Evolutionary conservation across 768 basidiomycete genomes (phyloP).

Genomic region (Boletus fagicola): DNA sequence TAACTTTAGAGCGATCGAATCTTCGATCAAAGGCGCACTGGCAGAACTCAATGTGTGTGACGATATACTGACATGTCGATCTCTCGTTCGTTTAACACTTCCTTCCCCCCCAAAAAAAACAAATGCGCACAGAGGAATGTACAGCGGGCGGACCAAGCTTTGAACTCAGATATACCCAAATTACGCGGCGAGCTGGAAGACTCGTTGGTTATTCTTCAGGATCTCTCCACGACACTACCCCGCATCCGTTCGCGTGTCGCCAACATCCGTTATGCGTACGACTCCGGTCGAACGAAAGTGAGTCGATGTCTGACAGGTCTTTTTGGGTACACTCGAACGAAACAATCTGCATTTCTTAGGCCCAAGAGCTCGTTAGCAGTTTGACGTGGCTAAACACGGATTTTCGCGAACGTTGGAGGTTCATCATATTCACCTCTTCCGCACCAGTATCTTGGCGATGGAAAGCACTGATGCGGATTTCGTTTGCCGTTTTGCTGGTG

Average conservation of each 20-base stretch:
- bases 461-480: slow-evolving; percentile 60
- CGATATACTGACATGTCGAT: neutral
- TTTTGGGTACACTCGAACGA: neutral
- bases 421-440: slow-evolving; percentile 68
- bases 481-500: slow-evolving; percentile 58
- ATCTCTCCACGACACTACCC: slow-evolving; percentile 60
- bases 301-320: slow-evolving; percentile 5
- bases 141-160: slow-evolving; percentile 56
- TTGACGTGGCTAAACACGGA: slow-evolving; percentile 77
- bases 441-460: slow-evolving; percentile 73
- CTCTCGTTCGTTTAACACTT: neutral
- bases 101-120: neutral
- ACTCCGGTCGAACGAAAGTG: slow-evolving; percentile 69
- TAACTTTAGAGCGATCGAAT: slow-evolving; percentile 73
- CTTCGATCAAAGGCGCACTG: slow-evolving; percentile 63
- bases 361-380: slow-evolving; percentile 58
- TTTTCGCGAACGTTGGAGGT: slow-evolving; percentile 71
- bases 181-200: slow-evolving; percentile 60
- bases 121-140: slow-evolving; percentile 48
- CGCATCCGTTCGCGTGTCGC: slow-evolving; percentile 58
- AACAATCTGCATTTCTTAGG: slow-evolving; percentile 38
- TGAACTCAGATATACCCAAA: slow-evolving; percentile 58
- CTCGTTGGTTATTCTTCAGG: slow-evolving; percentile 54
- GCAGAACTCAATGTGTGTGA: slow-evolving; percentile 53
- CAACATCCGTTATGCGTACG: slow-evolving; percentile 64